Percentiles rank a stretch among this genome's conserved stretches.
Conservation (phyloP, 2,329 filamentous ascomycete species). For the Botrytis pseudocinerea region DNA sequence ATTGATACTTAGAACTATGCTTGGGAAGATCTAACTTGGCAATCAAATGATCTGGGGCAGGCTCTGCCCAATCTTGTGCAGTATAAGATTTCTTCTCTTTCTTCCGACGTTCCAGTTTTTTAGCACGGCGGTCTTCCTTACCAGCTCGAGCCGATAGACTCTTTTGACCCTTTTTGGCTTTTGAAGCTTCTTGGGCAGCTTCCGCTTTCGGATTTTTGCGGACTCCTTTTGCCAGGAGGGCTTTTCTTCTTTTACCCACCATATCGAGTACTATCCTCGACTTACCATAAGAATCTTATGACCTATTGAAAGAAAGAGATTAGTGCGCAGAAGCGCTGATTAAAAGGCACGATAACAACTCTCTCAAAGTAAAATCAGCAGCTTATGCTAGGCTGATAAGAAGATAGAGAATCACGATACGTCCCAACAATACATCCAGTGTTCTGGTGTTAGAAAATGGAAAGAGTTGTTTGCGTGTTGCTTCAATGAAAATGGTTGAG, state of each 20-base stretch:
- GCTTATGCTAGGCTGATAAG: conserved; percentile 14
- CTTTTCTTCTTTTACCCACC: conserved; percentile 19
- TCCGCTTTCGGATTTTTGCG: neutral
- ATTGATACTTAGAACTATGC: conserved; percentile 54
- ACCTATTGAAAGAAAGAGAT: conserved; percentile 23
- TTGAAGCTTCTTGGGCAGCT: neutral
- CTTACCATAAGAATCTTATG: conserved; percentile 10
- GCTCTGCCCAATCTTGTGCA: conserved; percentile 36
- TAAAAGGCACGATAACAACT: conserved; percentile 14
- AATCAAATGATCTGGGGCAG: conserved; percentile 38
- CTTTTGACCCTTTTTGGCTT: conserved; percentile 11
- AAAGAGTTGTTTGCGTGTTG: conserved; percentile 2
- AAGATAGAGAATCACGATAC: conserved; percentile 18
- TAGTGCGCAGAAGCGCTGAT: conserved; percentile 27
- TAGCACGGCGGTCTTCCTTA: conserved; percentile 34
- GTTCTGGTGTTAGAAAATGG: neutral
- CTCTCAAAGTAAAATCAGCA: conserved; percentile 19
- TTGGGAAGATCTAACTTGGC: conserved; percentile 40
- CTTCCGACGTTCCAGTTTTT: conserved; percentile 36
- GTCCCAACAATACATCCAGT: conserved; percentile 3
- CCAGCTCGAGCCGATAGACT: conserved; percentile 16
- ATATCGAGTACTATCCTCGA: conserved; percentile 19
- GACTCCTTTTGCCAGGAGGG: conserved; percentile 7
- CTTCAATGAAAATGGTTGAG: conserved; percentile 13
- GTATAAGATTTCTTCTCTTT: conserved; percentile 36